These are phyloP conservation scores for Fusarium sp. DNA, from an alignment of 2,329 filamentous ascomycete species.

Conservation along the genomic window DNA sequence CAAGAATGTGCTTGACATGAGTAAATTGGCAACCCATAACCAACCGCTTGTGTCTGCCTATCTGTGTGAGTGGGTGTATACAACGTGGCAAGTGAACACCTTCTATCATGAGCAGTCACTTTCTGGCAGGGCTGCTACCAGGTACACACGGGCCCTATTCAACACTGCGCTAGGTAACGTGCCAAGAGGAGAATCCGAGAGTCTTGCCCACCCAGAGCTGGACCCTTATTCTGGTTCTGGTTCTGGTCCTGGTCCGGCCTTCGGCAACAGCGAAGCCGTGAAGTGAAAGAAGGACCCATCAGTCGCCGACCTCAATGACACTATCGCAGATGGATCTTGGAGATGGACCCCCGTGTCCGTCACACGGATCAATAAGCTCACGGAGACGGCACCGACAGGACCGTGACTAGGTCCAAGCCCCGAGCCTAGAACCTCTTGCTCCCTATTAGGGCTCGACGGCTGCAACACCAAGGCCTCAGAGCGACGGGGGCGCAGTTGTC, in stretches of 20 bases:
- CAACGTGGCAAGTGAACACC: conserved; percentile 34
- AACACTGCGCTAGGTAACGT: not conserved
- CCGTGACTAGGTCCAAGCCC: conserved; percentile 15
- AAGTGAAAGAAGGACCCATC: not conserved
- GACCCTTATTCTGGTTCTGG: conserved; percentile 31
- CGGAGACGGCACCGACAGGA: conserved; percentile 18
- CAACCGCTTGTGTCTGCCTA: conserved; percentile 9
- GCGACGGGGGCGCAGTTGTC: conserved; percentile 20
- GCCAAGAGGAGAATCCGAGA: conserved; percentile 14
- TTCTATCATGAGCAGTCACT: conserved; percentile 14
- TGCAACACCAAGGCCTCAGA: conserved; percentile 25
- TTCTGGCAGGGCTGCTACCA: conserved; percentile 10
- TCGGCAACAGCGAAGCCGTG: conserved; percentile 19
- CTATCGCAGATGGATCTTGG: conserved; percentile 17
- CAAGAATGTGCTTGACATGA: conserved; percentile 8
- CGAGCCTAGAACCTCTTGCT: conserved; percentile 32
- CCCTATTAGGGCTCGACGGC: conserved; percentile 12
- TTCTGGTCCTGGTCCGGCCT: conserved; percentile 20
- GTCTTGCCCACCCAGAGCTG: conserved; percentile 19
- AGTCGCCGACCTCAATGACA: conserved; percentile 3
- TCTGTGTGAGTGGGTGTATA: conserved; percentile 24
- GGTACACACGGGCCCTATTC: conserved; percentile 27
- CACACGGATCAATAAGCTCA: conserved; percentile 16
- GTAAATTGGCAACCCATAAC: not conserved
- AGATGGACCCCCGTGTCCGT: not conserved